phyloP scores from a whole-genome alignment of 164 flowering plant genomes.

The Euptelea pleiosperma region DNA sequence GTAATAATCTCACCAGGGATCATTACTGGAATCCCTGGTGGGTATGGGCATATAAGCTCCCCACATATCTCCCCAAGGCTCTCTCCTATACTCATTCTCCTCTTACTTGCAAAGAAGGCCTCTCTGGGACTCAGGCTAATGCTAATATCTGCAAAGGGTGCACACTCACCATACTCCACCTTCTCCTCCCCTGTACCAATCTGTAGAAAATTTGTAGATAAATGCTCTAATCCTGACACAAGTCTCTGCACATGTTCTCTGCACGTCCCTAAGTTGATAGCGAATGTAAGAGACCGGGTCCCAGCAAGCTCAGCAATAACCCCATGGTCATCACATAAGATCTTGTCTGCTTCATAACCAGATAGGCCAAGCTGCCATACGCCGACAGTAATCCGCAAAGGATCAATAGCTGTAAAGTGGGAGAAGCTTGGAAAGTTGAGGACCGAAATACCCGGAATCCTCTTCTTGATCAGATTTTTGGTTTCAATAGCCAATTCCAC shows the following conservation, averaged over 20 bases:
- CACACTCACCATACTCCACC: slow-evolving; percentile 1
- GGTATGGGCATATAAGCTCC: slow-evolving; percentile 60
- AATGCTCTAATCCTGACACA: slow-evolving; percentile 30
- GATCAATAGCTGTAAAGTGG: slow-evolving; percentile 33
- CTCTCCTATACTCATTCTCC: slow-evolving; percentile 30
- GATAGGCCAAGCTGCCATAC: slow-evolving; percentile 38
- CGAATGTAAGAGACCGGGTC: slow-evolving; percentile 38
- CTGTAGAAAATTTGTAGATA: slow-evolving; percentile 20
- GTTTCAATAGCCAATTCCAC: slow-evolving; percentile 32
- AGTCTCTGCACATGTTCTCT: slow-evolving; percentile 40
- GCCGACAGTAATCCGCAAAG: slow-evolving; percentile 42
- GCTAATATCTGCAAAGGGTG: slow-evolving; percentile 36
- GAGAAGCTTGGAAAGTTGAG: slow-evolving; percentile 24
- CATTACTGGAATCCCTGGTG: slow-evolving; percentile 60
- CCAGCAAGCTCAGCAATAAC: slow-evolving; percentile 48
- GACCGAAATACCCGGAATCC: slow-evolving; percentile 33
- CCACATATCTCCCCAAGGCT: slow-evolving; percentile 52
- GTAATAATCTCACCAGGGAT: slow-evolving; percentile 55
- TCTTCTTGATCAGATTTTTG: slow-evolving; percentile 16
- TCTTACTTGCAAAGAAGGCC: slow-evolving; percentile 69
- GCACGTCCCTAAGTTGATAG: slow-evolving; percentile 38
- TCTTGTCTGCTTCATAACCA: slow-evolving; percentile 51
- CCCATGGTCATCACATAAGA: slow-evolving; percentile 30
- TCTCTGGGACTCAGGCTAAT: slow-evolving; percentile 61
- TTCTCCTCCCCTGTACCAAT: slow-evolving; percentile 1